These are phyloP conservation scores for Bipolaris cookei DNA, from an alignment of 2,329 filamentous ascomycete species.

Conservation along the genomic window DNA sequence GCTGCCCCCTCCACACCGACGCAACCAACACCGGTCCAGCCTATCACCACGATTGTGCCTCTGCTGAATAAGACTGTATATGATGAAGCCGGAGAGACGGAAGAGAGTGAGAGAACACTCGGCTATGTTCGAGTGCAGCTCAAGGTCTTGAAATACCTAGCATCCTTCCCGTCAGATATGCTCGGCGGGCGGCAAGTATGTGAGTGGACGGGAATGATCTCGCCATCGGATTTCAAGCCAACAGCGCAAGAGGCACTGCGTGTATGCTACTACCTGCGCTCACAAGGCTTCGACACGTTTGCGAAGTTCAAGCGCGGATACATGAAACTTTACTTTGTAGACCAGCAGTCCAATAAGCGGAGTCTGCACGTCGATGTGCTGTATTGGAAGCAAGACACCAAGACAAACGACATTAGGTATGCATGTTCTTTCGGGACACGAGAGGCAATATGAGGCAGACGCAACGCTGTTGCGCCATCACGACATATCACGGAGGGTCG, in stretches of 20 bases:
- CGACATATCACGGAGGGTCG: not conserved
- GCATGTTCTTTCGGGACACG: not conserved
- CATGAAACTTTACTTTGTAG: constrained; percentile 23
- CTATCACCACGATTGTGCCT: constrained; percentile 17
- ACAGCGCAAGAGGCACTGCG: constrained; percentile 28
- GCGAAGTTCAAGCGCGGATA: constrained; percentile 14
- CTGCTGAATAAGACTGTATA: constrained; percentile 23
- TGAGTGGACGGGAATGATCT: constrained; percentile 23
- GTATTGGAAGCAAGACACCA: constrained; percentile 31
- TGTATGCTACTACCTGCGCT: constrained; percentile 45
- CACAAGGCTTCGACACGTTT: constrained; percentile 31
- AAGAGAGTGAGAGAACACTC: constrained; percentile 17
- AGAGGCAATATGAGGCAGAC: not conserved
- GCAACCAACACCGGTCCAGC: not conserved
- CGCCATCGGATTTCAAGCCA: constrained; percentile 5
- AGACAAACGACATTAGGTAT: constrained; percentile 7
- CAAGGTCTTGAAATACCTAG: constrained; percentile 21
- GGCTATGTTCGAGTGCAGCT: constrained; percentile 28
- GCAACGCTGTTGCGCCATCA: constrained; percentile 1
- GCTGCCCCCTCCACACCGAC: not conserved
- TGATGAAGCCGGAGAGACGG: constrained; percentile 22
- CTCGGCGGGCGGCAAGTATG: constrained; percentile 20
- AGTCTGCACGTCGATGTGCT: constrained; percentile 5
- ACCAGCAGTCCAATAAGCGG: constrained; percentile 8
- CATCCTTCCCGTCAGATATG: constrained; percentile 16